Conservation (phyloP, 495 filamentous ascomycete genomes). For the Neurospora sp. region DNA sequence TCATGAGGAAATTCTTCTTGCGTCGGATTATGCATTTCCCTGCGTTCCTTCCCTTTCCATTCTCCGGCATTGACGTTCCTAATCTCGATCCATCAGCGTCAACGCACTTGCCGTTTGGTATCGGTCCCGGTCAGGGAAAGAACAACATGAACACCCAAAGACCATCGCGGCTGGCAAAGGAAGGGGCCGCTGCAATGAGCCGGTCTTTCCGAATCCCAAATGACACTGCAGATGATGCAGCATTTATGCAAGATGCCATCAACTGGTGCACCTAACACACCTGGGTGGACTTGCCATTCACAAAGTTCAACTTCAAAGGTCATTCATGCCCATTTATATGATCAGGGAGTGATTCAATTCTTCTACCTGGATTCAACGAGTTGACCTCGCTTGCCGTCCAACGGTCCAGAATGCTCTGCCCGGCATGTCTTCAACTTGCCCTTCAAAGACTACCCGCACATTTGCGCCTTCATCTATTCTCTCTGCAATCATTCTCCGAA, state of each 20-base stretch:
- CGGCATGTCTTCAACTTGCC: no score
- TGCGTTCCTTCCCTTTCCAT: neutral
- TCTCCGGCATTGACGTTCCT: neutral
- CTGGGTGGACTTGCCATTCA: neutral
- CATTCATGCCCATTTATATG: neutral
- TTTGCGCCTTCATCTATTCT: no score
- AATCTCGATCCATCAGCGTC: neutral
- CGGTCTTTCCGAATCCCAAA: neutral
- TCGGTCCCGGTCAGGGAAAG: neutral
- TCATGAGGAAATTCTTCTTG: neutral
- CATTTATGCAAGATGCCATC: neutral
- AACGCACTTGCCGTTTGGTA: neutral
- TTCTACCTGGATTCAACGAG: neutral
- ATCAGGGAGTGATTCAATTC: neutral
- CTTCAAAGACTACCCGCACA: no score
- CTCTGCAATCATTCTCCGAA: neutral
- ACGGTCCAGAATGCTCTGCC: neutral
- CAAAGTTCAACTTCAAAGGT: neutral
- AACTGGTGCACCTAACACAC: neutral
- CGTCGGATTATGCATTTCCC: neutral
- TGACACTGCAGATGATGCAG: neutral
- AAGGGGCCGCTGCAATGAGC: neutral
- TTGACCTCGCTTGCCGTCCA: neutral
- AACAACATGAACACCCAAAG: neutral
- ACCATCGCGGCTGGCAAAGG: neutral